phyloP scores from a whole-genome alignment of 176 grass and related monocot species.

The Avena atlantica region DNA sequence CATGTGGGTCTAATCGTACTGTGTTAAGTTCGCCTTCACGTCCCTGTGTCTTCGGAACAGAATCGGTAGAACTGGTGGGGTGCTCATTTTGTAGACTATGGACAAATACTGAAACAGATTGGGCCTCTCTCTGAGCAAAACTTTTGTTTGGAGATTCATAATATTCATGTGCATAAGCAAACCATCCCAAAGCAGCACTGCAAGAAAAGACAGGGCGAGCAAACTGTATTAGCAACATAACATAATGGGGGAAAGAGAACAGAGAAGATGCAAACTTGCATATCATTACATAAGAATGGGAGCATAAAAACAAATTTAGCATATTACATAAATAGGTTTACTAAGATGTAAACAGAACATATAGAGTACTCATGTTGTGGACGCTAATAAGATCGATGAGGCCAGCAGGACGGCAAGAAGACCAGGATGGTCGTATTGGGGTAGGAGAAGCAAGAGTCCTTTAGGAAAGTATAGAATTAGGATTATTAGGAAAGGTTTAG shows the following conservation, averaged over 20 bases:
- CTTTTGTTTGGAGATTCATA: slow-evolving; percentile 93
- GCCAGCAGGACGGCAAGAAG: too few species aligned
- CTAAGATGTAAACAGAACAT: slow-evolving; percentile 24
- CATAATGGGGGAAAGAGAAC: slow-evolving; percentile 30
- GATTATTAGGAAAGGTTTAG: too few species aligned
- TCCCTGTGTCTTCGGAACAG: slow-evolving; percentile 63
- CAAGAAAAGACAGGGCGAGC: slow-evolving; percentile 35
- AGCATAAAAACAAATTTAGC: slow-evolving; percentile 19
- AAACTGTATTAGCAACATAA: slow-evolving; percentile 41
- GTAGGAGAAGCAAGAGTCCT: too few species aligned
- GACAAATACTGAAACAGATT: slow-evolving; percentile 95
- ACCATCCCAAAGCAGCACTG: slow-evolving; percentile 98
- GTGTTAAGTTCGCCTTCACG: slow-evolving; percentile 72
- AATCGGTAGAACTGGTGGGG: slow-evolving; percentile 53
- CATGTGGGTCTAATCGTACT: slow-evolving; percentile 55
- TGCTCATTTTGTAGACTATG: slow-evolving; percentile 83
- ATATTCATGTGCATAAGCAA: slow-evolving; percentile 91
- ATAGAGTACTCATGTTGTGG: neutral
- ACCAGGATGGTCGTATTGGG: too few species aligned
- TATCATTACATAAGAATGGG: neutral
- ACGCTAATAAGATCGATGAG: too few species aligned
- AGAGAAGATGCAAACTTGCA: slow-evolving; percentile 40
- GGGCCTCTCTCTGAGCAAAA: slow-evolving; percentile 91
- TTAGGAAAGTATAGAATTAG: too few species aligned
- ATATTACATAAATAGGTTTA: slow-evolving; percentile 24